Conservation (phyloP, 768 basidiomycete species). For the Boletus reticulatus region DNA sequence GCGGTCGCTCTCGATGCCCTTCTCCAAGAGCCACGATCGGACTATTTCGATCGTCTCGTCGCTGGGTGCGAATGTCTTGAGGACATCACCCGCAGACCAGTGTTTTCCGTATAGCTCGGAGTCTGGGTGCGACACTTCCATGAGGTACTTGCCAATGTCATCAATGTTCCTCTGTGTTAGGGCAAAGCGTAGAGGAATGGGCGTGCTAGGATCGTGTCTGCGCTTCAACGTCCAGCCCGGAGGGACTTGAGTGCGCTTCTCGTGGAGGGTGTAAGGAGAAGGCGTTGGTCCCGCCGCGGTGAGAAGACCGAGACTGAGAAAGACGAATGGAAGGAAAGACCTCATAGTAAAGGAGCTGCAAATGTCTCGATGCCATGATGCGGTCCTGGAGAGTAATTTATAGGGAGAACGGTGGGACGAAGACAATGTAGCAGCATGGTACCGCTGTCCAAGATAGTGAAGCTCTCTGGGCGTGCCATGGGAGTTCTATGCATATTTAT, state of each 20-base stretch:
- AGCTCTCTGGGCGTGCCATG: neutral
- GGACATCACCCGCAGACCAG: slow-evolving; percentile 29
- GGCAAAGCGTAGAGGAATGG: slow-evolving; percentile 30
- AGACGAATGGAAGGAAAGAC: slow-evolving; percentile 15
- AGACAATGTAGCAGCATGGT: neutral
- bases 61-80: slow-evolving; percentile 20
- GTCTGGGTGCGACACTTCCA: slow-evolving; percentile 37
- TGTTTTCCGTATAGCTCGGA: slow-evolving; percentile 32
- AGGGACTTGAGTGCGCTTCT: slow-evolving; percentile 34
- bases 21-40: slow-evolving; percentile 22
- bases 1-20: slow-evolving; percentile 24
- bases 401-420: slow-evolving; percentile 9
- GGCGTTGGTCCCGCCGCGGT: slow-evolving; percentile 8
- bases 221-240: slow-evolving; percentile 37
- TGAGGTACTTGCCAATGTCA: slow-evolving; percentile 24
- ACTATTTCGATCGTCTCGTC: slow-evolving; percentile 23
- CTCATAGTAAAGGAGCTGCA: slow-evolving; percentile 7
- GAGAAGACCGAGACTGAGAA: neutral
- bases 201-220: slow-evolving; percentile 32
- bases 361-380: neutral
- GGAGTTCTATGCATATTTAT: neutral
- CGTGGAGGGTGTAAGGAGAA: slow-evolving; percentile 35
- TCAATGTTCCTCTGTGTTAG: slow-evolving; percentile 18
- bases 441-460: neutral
- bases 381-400: slow-evolving; percentile 3